phyloP scores from a whole-genome alignment of 2,329 filamentous ascomycete species.

The Fusarium protoensiforme region DNA sequence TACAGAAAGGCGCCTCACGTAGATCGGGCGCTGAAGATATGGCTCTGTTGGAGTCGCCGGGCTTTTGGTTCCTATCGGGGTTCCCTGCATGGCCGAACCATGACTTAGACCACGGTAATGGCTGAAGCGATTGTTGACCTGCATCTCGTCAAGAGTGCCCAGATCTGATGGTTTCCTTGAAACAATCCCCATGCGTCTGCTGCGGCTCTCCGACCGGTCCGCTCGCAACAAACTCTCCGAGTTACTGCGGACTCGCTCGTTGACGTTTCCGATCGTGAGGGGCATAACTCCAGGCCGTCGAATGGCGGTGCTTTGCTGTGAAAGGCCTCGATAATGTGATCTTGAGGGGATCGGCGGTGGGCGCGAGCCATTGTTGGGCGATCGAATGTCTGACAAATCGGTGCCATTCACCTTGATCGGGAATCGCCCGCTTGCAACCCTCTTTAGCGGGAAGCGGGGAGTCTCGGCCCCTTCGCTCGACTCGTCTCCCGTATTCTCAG shows the following conservation, averaged over 20 bases:
- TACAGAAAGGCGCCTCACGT: slow-evolving; percentile 71
- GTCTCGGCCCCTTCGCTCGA: slow-evolving; percentile 82
- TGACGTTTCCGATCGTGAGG: slow-evolving; percentile 74
- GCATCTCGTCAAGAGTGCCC: slow-evolving; percentile 70
- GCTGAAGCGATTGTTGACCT: slow-evolving; percentile 72
- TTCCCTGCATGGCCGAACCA: slow-evolving; percentile 74
- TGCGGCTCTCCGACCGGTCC: slow-evolving; percentile 65
- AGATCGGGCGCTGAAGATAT: slow-evolving; percentile 67
- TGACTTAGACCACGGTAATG: slow-evolving; percentile 75
- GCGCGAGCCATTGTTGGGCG: slow-evolving; percentile 69
- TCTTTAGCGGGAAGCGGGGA: slow-evolving; percentile 75
- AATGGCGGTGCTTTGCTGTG: slow-evolving; percentile 72
- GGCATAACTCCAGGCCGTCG: slow-evolving; percentile 80
- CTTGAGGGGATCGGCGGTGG: slow-evolving; percentile 80
- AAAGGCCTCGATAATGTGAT: slow-evolving; percentile 82
- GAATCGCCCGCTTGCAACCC: slow-evolving; percentile 72
- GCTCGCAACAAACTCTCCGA: slow-evolving; percentile 69
- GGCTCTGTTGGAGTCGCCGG: slow-evolving; percentile 71
- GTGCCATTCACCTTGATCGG: slow-evolving; percentile 79
- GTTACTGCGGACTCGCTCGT: slow-evolving; percentile 74
- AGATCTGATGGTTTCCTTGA: slow-evolving; percentile 70
- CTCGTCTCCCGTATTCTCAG: slow-evolving; percentile 69
- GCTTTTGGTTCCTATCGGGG: slow-evolving; percentile 57
- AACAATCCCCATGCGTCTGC: slow-evolving; percentile 72
- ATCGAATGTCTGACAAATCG: slow-evolving; percentile 75